phyloP scores from a whole-genome alignment of 202 grass and related monocot species.

The Panicum hallii region DNA sequence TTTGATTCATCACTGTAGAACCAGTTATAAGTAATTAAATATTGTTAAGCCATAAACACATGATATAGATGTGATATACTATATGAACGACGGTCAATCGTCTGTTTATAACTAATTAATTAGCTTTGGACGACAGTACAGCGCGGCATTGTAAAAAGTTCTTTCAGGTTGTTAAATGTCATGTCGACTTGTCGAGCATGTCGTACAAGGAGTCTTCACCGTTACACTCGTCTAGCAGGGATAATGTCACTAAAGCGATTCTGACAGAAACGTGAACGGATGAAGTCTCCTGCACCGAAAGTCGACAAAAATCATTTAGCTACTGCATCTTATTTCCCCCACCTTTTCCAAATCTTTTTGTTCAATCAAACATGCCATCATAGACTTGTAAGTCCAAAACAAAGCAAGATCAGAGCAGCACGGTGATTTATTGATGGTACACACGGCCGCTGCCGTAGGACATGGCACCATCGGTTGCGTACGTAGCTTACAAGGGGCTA shows the following conservation, averaged over 20 bases:
- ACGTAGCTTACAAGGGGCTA: not conserved
- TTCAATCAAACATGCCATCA: constrained; percentile 34
- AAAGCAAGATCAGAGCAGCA: constrained; percentile 4
- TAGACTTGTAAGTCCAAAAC: constrained; percentile 37
- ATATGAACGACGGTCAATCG: not conserved
- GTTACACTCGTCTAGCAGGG: constrained; percentile 50
- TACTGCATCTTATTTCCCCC: not conserved
- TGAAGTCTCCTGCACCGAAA: constrained; percentile 54
- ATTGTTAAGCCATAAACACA: constrained; percentile 4
- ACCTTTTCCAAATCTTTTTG: constrained; percentile 5
- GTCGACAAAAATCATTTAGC: constrained; percentile 42
- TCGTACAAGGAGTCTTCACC: constrained; percentile 50
- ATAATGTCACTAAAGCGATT: constrained; percentile 56
- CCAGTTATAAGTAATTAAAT: not conserved
- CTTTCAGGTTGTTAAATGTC: constrained; percentile 62
- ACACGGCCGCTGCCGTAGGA: constrained; percentile 18
- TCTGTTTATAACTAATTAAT: not conserved
- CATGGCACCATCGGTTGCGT: constrained; percentile 7
- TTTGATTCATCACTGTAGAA: not conserved
- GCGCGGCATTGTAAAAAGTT: constrained; percentile 38
- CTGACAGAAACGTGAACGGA: constrained; percentile 53
- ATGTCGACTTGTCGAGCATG: constrained; percentile 38
- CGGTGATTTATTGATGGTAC: constrained; percentile 30
- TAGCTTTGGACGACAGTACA: not conserved
- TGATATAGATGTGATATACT: not conserved